Evolutionary conservation across 768 basidiomycete genomes (phyloP), one percentile per base, ranked within the genome.

Genomic region (Coprinopsis sp.): DNA sequence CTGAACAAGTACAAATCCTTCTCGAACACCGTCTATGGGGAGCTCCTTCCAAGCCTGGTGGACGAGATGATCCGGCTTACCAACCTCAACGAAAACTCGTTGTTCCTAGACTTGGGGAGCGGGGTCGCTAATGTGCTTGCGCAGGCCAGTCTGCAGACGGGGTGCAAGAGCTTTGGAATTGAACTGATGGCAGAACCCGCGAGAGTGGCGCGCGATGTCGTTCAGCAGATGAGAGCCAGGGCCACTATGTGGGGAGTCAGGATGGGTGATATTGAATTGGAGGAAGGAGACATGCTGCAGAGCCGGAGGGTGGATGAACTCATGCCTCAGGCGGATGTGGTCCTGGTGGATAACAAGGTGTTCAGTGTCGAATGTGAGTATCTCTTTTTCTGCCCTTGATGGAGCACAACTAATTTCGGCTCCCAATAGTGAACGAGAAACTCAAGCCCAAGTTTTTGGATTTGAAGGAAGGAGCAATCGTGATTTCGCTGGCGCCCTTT

Each of bases 181-280:
- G 87, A 91, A 63, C 66, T 92, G 34, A 79, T 91, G 72, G 72
- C 75, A 4, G 79, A 78, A 30, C 91, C 94, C 0, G 87, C 92
- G 0, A 72, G 77, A 40, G 79, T 97, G n/a, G 95, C 91, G 19
- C 61, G 74, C 29, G 72, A 77, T 40, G 88, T 95, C 69, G 72
- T 82, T 47, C 72, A 71, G 34, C 91, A 97, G 61, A 82, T 90
- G 51, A 68, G 70, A 58, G 75, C 78, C 19, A 75, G 96, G 16
- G 88, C 87, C 67, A 72, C 81, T 49, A 90, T 97, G 87, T 99
- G 94, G 94, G 92, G 91, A 0, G 66, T 98, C 4, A 64, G 68
- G 13, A 75, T 83, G 51, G 87, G 91, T 4, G 74, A 82, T 2
- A 79, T 91, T 22, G 84, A 89, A 61, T 67, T 90, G 11, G 82